These are phyloP conservation scores for Globisporangium echinulatum DNA, from an alignment of 352 stramenopile genomes.

Conservation along the genomic window DNA sequence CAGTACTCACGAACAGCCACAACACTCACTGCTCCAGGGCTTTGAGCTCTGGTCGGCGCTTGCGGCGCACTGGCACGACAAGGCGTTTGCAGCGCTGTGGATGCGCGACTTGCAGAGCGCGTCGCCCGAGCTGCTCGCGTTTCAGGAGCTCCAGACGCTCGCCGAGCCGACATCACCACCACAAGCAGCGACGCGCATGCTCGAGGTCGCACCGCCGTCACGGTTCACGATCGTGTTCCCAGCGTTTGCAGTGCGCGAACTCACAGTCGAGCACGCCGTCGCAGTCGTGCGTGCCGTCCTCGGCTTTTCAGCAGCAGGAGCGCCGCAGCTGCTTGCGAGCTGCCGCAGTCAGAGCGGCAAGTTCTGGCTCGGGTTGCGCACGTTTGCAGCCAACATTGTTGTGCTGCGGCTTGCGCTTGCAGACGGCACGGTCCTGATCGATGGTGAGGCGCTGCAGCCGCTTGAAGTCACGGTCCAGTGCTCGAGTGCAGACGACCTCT, in stretches of 20 bases:
- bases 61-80: conserved; percentile 20
- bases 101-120: background rate
- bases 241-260: conserved; percentile 10
- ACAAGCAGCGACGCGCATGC: background rate
- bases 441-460: conserved; percentile 15
- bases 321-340: conserved; percentile 20
- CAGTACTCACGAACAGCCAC: background rate
- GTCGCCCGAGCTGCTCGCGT: background rate
- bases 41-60: conserved; percentile 37
- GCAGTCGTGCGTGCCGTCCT: conserved; percentile 25
- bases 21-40: conserved; percentile 16
- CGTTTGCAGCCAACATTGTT: conserved; percentile 37
- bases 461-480: conserved; percentile 47
- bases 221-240: conserved; percentile 15
- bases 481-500: conserved; percentile 49
- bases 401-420: conserved; percentile 25
- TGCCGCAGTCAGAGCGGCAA: conserved; percentile 38
- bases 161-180: background rate
- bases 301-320: conserved; percentile 15
- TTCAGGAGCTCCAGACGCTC: background rate
- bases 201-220: conserved; percentile 7
- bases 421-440: conserved; percentile 12
- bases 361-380: conserved; percentile 40
- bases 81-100: conserved; percentile 27
- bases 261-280: conserved; percentile 26